Percentiles rank a stretch among this genome's conserved stretches.
phyloP scores from a whole-genome alignment of 495 filamentous ascomycete genomes.

The Talaromyces stipitatus region DNA sequence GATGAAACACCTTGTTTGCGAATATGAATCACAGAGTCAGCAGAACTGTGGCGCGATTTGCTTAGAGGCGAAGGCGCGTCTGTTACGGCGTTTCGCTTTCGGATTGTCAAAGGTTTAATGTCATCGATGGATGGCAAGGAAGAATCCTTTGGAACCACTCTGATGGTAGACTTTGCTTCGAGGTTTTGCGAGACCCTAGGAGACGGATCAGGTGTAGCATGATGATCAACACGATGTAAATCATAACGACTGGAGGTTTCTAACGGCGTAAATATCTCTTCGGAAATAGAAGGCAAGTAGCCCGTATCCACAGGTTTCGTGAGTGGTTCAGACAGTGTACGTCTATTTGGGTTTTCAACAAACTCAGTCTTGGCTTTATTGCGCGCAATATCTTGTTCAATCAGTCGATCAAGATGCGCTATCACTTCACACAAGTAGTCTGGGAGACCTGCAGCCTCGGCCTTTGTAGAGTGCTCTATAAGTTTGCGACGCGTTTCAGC shows the following conservation, averaged over 20 bases:
- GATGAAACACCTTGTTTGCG: not conserved
- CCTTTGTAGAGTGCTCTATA: conserved; percentile 35
- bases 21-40: conserved; percentile 3
- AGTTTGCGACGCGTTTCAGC: conserved; percentile 51
- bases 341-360: not conserved
- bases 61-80: not conserved
- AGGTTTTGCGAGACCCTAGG: conserved; percentile 5
- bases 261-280: conserved; percentile 9
- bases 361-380: conserved; percentile 3
- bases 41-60: conserved; percentile 3
- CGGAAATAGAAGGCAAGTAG: conserved; percentile 7
- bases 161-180: conserved; percentile 32
- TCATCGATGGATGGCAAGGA: conserved; percentile 31
- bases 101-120: conserved; percentile 45
- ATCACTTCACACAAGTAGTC: conserved; percentile 52
- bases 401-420: conserved; percentile 53
- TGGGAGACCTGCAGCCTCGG: conserved; percentile 28
- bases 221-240: conserved; percentile 10
- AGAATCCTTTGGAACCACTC: conserved; percentile 36
- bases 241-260: conserved; percentile 23
- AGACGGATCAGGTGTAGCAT: not conserved
- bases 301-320: conserved; percentile 3
- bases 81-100: conserved; percentile 32
- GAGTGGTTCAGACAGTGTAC: conserved; percentile 3
- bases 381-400: conserved; percentile 35